Percentiles rank a stretch among this genome's conserved stretches.
Conservation (phyloP, 352 stramenopile species). For the Halophytophthora batemanensis region DNA sequence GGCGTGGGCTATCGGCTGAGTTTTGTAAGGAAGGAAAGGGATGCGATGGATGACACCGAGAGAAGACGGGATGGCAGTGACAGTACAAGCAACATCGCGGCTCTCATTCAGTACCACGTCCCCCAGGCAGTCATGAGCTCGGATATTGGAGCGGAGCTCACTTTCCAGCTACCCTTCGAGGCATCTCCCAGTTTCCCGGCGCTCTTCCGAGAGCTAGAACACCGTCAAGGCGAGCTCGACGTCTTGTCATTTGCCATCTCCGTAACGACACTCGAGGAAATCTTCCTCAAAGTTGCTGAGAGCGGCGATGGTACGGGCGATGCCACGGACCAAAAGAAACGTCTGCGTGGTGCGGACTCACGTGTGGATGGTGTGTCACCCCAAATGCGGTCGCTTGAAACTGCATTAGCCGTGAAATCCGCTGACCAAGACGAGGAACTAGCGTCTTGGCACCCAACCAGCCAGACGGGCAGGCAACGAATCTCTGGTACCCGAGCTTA, state of each 20-base stretch:
- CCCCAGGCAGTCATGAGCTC: slow-evolving; percentile 38
- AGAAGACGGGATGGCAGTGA: background rate
- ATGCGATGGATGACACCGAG: background rate
- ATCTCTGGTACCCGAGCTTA: slow-evolving; percentile 1
- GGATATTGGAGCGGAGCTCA: slow-evolving; percentile 74
- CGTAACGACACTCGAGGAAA: slow-evolving; percentile 86
- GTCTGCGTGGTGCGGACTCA: too few species aligned
- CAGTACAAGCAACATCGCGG: background rate
- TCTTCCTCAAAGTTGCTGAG: slow-evolving; percentile 88
- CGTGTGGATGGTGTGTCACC: background rate
- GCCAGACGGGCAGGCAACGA: background rate
- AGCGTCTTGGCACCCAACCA: background rate
- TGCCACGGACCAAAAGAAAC: too few species aligned
- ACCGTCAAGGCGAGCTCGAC: slow-evolving; percentile 21
- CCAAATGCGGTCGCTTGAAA: background rate
- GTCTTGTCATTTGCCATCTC: slow-evolving; percentile 71
- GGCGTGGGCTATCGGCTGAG: slow-evolving; percentile 78
- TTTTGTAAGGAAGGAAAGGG: slow-evolving; percentile 32
- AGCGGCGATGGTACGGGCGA: background rate
- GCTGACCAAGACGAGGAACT: slow-evolving; percentile 4
- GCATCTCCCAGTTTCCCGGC: slow-evolving; percentile 47
- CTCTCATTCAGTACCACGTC: slow-evolving; percentile 35
- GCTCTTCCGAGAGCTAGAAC: slow-evolving; percentile 77
- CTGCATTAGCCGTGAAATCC: slow-evolving; percentile 7
- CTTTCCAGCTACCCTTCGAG: slow-evolving; percentile 72